Conservation (phyloP, 768 basidiomycete species). For the Dioszegia aurantiaca region DNA sequence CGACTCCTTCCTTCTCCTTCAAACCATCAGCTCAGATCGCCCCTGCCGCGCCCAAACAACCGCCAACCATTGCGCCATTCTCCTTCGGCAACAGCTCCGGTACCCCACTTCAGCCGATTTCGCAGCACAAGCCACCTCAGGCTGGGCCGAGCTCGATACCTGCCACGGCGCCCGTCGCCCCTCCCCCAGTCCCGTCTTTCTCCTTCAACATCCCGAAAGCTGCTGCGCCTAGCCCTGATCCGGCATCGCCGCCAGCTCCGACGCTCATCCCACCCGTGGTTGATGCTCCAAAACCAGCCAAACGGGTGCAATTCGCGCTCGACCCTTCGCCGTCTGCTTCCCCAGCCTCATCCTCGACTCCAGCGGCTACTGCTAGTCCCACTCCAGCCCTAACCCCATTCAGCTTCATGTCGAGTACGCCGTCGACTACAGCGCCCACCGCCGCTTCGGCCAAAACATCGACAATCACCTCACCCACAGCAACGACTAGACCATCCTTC, state of each 20-base stretch:
- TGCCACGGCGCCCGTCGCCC: neutral
- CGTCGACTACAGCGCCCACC: neutral
- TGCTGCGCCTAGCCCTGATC: neutral
- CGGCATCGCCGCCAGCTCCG: too few species aligned
- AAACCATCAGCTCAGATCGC: neutral
- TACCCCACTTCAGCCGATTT: neutral
- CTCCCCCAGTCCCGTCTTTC: neutral
- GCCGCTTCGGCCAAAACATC: neutral
- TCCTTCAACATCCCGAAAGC: neutral
- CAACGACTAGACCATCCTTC: slow-evolving; percentile 3
- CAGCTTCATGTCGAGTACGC: neutral
- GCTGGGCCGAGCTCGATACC: neutral
- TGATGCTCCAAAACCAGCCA: neutral
- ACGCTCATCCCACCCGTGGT: neutral
- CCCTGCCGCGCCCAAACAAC: neutral
- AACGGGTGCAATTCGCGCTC: neutral
- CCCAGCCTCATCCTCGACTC: neutral
- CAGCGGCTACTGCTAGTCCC: neutral
- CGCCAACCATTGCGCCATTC: neutral
- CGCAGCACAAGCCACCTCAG: neutral
- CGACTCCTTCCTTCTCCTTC: neutral
- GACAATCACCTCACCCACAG: neutral
- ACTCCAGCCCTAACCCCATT: neutral
- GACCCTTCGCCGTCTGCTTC: slow-evolving; percentile 3
- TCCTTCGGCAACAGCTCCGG: neutral